Conservation (phyloP, 805 yeast species). For the Candida sakaeoensis region DNA sequence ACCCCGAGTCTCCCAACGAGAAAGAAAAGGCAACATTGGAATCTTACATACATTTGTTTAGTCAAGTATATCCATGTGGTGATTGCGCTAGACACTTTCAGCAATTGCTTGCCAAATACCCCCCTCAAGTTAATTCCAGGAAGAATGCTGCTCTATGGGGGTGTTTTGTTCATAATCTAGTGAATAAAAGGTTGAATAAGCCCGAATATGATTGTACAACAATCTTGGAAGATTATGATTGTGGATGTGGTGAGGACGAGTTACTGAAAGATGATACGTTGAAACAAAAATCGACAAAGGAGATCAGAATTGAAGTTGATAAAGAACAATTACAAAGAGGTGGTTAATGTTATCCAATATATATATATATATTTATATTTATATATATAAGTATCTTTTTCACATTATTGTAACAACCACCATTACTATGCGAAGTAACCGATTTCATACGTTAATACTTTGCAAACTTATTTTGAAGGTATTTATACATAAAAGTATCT, state of each 20-base stretch:
- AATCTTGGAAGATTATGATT: conserved; percentile 86
- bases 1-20: conserved; percentile 74
- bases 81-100: conserved; percentile 94
- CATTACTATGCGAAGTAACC: background rate
- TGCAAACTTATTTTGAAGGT: conserved; percentile 27
- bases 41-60: conserved; percentile 68
- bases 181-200: conserved; percentile 68
- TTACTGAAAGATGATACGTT: conserved; percentile 43
- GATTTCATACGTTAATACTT: conserved; percentile 18
- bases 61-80: conserved; percentile 94
- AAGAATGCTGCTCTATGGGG: conserved; percentile 94
- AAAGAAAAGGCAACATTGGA: conserved; percentile 61
- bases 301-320: conserved; percentile 44
- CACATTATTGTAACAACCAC: conserved; percentile 26
- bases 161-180: conserved; percentile 85
- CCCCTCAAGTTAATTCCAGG: conserved; percentile 79
- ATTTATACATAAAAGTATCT: background rate
- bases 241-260: conserved; percentile 89
- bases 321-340: conserved; percentile 47
- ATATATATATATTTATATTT: background rate
- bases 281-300: conserved; percentile 28
- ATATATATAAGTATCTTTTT: conserved; percentile 2
- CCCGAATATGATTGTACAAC: conserved; percentile 78
- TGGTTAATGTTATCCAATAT: conserved; percentile 17
- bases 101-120: conserved; percentile 60